These are phyloP conservation scores for Imleria badia DNA, from an alignment of 768 basidiomycete genomes.

Conservation along the genomic window DNA sequence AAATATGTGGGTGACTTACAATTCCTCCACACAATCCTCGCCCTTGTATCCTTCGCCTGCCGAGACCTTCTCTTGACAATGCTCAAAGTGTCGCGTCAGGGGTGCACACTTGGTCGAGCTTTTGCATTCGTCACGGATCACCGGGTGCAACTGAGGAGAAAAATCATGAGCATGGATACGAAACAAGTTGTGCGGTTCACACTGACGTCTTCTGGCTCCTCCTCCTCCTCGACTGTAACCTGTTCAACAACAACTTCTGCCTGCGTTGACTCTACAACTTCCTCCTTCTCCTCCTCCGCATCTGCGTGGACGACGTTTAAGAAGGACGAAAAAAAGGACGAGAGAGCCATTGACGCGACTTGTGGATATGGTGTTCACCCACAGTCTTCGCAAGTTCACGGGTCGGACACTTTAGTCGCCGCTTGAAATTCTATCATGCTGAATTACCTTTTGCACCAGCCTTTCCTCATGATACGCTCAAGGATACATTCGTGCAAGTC, in stretches of 20 bases:
- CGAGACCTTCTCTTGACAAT: slow-evolving; percentile 86
- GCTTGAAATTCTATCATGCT: too few species aligned
- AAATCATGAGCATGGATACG: background rate
- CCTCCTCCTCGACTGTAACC: slow-evolving; percentile 51
- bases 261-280: slow-evolving; percentile 34
- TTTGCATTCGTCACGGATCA: slow-evolving; percentile 75
- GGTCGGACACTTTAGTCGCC: slow-evolving; percentile 18
- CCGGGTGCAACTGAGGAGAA: slow-evolving; percentile 57
- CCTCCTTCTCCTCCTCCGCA: slow-evolving; percentile 32
- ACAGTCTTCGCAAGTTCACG: slow-evolving; percentile 29
- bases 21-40: slow-evolving; percentile 92
- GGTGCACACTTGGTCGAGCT: slow-evolving; percentile 62
- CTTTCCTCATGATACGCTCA: too few species aligned
- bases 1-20: slow-evolving; percentile 49
- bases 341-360: slow-evolving; percentile 38
- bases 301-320: slow-evolving; percentile 42
- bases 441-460: too few species aligned
- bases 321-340: slow-evolving; percentile 46
- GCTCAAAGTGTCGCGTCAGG: slow-evolving; percentile 79
- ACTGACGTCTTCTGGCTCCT: slow-evolving; percentile 83
- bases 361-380: slow-evolving; percentile 5
- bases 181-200: background rate
- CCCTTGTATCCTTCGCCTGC: slow-evolving; percentile 81
- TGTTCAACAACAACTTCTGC: slow-evolving; percentile 44
- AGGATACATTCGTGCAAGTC: too few species aligned